Evolutionary conservation across 768 basidiomycete species (phyloP), one percentile per base, ranked within the genome.

Genomic region (Boletellus ananas): DNA sequence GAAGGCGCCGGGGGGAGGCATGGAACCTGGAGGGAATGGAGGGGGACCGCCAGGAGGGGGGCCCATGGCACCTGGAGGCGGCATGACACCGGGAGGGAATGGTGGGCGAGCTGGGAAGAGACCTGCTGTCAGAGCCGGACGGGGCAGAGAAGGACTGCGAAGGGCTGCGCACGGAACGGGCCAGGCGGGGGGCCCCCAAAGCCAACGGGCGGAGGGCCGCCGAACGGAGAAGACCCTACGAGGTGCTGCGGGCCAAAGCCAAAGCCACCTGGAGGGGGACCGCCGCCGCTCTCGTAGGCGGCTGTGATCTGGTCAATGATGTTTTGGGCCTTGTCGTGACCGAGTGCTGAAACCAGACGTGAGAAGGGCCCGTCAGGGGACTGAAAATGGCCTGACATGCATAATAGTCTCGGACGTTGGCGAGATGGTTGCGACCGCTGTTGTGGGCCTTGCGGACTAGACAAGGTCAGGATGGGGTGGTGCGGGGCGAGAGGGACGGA

Each of bases 261-360:
- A 55, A 91, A 92, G 4, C 90, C 90, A 45, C 90, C 90, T 11
- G 88, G 88, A 57, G 90, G 90, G 35, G 90, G 90, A 2, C 88
- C 88, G 45, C 85, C 84, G 37, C 88, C 84, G 25, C 79, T 80
- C 71, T 98, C 95, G 63, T 95, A 96, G 21, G 89, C 85, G 18
- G 88, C 84, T 34, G 93, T 94, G 70, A 99, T 98, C 70, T 95
- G 91, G 79, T 99, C 95, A 66, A 99, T 98, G 67, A 98, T 93
- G 61, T 74, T 92, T 70, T 99, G 96, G 16, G 95, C 94, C 70
- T 95, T 95, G 79, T 98, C 94, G 70, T 97, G 93, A 49, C 88
- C 88, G 49, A 91, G 80, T 2, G 88, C 88, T 90, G 59, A 49
- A 50, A 38, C 42, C 48, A 13, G 57, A 49, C 31, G 29, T 68